phyloP scores from a whole-genome alignment of 306 rosid genomes.

The Pueraria montana region DNA sequence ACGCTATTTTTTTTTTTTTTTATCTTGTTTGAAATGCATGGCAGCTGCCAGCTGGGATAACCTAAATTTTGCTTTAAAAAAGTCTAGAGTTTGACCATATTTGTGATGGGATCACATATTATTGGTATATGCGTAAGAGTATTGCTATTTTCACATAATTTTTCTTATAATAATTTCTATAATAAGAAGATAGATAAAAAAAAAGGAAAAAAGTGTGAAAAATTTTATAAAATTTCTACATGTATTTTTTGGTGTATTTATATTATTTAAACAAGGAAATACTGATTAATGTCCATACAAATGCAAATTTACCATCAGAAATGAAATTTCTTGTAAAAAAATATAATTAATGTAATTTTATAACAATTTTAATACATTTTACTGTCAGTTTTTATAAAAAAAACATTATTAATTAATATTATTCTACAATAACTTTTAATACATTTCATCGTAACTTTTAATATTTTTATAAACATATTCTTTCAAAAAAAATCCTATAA shows the following conservation, averaged over 20 bases:
- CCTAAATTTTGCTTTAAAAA: neutral
- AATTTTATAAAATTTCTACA: neutral
- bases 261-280: neutral
- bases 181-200: neutral
- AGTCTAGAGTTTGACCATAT: neutral
- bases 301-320: neutral
- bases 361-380: neutral
- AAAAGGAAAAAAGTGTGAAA: neutral
- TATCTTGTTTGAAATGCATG: neutral
- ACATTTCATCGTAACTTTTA: neutral
- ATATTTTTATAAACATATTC: no score
- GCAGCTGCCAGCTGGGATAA: conserved; percentile 17
- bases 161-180: neutral
- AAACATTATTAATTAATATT: neutral
- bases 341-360: neutral
- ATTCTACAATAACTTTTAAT: no score
- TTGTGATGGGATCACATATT: neutral
- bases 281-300: neutral
- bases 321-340: neutral
- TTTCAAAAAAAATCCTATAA: neutral
- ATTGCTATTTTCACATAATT: neutral
- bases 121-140: neutral
- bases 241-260: neutral
- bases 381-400: no score
- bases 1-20: neutral